phyloP scores from a whole-genome alignment of 495 filamentous ascomycete species.

The Talaromyces borbonicus region DNA sequence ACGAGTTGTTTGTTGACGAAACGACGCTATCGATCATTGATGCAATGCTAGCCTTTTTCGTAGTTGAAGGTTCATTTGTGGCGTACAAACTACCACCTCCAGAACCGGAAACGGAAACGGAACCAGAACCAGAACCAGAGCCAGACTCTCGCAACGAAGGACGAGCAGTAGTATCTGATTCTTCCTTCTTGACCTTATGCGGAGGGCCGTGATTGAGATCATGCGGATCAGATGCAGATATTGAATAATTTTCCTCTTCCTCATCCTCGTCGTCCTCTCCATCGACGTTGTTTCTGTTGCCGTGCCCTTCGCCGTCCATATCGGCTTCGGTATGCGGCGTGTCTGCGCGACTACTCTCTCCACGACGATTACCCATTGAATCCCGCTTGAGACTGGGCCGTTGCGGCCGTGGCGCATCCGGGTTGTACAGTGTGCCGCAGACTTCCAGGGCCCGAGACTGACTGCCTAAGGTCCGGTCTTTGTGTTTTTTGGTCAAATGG shows the following conservation, averaged over 20 bases:
- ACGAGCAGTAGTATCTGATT: not conserved
- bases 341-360: slow-evolving; percentile 11
- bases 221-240: not conserved
- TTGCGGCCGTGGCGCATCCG: slow-evolving; percentile 31
- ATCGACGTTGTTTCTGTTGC: too few species aligned
- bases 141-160: too few species aligned
- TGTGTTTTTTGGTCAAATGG: slow-evolving; percentile 42
- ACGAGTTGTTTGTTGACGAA: not conserved
- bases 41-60: slow-evolving; percentile 36
- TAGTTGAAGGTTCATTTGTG: slow-evolving; percentile 7
- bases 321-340: slow-evolving; percentile 14
- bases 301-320: too few species aligned
- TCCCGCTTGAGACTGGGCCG: slow-evolving; percentile 26
- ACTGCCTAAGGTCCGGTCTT: slow-evolving; percentile 37
- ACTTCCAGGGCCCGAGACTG: slow-evolving; percentile 37
- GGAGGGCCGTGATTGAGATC: not conserved
- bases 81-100: not conserved
- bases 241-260: slow-evolving; percentile 1
- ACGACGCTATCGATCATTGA: slow-evolving; percentile 35
- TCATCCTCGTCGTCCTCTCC: too few species aligned
- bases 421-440: slow-evolving; percentile 36
- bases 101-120: not conserved
- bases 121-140: too few species aligned
- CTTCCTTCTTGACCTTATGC: slow-evolving; percentile 1
- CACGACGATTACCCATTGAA: slow-evolving; percentile 9